A percentile compares a stretch with the other conserved stretches of the same genome.
Conservation (phyloP, 2,329 filamentous ascomycete species). For the Sclerotinia trifoliorum region DNA sequence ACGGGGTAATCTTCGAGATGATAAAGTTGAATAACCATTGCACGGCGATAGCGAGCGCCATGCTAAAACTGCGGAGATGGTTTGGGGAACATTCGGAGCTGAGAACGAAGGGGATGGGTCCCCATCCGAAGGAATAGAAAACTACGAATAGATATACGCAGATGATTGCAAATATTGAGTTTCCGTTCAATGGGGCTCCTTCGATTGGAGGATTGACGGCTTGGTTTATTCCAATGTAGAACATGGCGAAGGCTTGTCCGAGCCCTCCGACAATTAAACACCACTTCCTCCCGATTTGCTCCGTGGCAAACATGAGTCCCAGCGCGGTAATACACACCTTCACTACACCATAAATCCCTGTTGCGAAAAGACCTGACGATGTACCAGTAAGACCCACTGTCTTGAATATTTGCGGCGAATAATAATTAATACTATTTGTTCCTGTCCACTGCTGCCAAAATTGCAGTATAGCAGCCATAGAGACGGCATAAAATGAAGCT, state of each 20-base stretch:
- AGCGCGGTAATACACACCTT: constrained; percentile 62
- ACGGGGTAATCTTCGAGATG: constrained; percentile 48
- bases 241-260: constrained; percentile 59
- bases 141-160: constrained; percentile 69
- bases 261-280: constrained; percentile 56
- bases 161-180: constrained; percentile 60
- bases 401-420: constrained; percentile 66
- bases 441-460: constrained; percentile 73
- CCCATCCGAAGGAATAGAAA: constrained; percentile 67
- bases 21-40: constrained; percentile 75
- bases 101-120: constrained; percentile 69
- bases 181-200: constrained; percentile 23
- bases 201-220: constrained; percentile 49
- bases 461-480: constrained; percentile 42
- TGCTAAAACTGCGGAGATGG: constrained; percentile 50
- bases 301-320: constrained; percentile 63
- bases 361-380: constrained; percentile 62
- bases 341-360: constrained; percentile 68
- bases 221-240: constrained; percentile 61
- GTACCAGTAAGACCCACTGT: constrained; percentile 61
- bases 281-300: constrained; percentile 61
- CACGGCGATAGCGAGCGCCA: constrained; percentile 61
- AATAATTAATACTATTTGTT: constrained; percentile 54
- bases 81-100: constrained; percentile 64
- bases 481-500: constrained; percentile 42